These are phyloP conservation scores for Nakazawaea ambrosiae DNA, from an alignment of 805 yeast species.

Conservation along the genomic window DNA sequence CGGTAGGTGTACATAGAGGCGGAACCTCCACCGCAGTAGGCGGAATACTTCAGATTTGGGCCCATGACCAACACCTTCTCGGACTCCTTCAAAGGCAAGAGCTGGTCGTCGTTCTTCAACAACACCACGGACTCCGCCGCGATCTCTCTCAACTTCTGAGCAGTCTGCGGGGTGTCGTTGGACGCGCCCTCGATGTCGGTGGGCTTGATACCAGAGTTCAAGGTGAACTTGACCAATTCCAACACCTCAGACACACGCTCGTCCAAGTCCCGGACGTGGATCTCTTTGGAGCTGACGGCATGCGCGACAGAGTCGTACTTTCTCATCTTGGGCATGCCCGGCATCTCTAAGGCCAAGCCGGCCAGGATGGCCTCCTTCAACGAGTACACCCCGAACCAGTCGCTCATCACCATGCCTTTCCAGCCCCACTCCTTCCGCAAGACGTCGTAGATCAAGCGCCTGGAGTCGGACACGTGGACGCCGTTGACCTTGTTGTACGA, in stretches of 20 bases:
- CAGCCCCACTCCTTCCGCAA: slow-evolving; percentile 35
- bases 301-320: slow-evolving; percentile 29
- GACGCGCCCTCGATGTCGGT: slow-evolving; percentile 26
- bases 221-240: slow-evolving; percentile 36
- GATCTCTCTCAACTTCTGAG: slow-evolving; percentile 32
- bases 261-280: slow-evolving; percentile 34
- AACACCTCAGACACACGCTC: slow-evolving; percentile 42
- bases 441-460: slow-evolving; percentile 26
- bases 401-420: slow-evolving; percentile 33
- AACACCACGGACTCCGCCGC: slow-evolving; percentile 49
- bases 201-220: slow-evolving; percentile 30
- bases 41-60: slow-evolving; percentile 46
- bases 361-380: slow-evolving; percentile 30
- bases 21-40: slow-evolving; percentile 58
- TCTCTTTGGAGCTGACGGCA: slow-evolving; percentile 33
- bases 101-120: slow-evolving; percentile 42
- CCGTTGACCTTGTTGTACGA: slow-evolving; percentile 37
- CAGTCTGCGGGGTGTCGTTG: slow-evolving; percentile 42
- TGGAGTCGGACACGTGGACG: slow-evolving; percentile 30
- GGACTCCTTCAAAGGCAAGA: slow-evolving; percentile 38
- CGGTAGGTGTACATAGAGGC: slow-evolving; percentile 45
- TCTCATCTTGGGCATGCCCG: slow-evolving; percentile 34
- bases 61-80: slow-evolving; percentile 47
- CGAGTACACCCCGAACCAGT: slow-evolving; percentile 37
- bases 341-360: slow-evolving; percentile 39